These are phyloP conservation scores for Emmonsiellopsis sp. DNA, from an alignment of 2,329 filamentous ascomycete species.

Conservation along the genomic window DNA sequence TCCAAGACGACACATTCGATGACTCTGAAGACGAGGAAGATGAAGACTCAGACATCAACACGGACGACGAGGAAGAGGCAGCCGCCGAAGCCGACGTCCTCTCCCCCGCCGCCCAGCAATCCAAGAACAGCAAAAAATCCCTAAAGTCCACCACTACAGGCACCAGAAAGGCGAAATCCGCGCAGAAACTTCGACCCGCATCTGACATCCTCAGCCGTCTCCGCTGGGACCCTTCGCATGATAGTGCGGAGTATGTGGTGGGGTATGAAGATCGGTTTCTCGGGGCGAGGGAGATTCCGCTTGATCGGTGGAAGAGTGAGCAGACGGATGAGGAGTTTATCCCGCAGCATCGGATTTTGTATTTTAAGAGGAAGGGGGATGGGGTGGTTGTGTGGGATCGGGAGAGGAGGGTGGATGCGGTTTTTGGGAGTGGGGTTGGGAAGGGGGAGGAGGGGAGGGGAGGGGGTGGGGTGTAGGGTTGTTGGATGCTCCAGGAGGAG, in stretches of 20 bases:
- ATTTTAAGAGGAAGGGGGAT: conserved; percentile 35
- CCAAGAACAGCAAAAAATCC: neutral
- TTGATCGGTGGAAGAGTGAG: conserved; percentile 45
- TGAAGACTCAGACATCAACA: conserved; percentile 3
- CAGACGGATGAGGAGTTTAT: conserved; percentile 49
- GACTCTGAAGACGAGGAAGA: conserved; percentile 8
- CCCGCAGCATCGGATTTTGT: conserved; percentile 45
- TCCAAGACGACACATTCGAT: conserved; percentile 1
- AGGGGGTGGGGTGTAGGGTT: neutral
- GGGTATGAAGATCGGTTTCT: conserved; percentile 48
- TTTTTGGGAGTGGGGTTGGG: conserved; percentile 37
- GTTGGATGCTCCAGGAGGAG: neutral
- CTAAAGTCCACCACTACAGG: neutral
- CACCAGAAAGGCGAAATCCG: neutral
- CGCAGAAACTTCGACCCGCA: conserved; percentile 14
- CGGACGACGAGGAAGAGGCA: conserved; percentile 3
- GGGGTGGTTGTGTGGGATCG: conserved; percentile 44
- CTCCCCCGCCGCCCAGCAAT: neutral
- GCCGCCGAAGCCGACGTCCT: neutral
- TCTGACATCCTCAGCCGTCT: conserved; percentile 42
- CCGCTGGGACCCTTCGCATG: conserved; percentile 40
- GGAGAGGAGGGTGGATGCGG: conserved; percentile 36
- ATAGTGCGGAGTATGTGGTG: conserved; percentile 39
- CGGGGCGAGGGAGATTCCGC: conserved; percentile 38
- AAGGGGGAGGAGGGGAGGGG: neutral